These are phyloP conservation scores for Incumbomyces lentus DNA, from an alignment of 2,329 filamentous ascomycete species.

Conservation along the genomic window DNA sequence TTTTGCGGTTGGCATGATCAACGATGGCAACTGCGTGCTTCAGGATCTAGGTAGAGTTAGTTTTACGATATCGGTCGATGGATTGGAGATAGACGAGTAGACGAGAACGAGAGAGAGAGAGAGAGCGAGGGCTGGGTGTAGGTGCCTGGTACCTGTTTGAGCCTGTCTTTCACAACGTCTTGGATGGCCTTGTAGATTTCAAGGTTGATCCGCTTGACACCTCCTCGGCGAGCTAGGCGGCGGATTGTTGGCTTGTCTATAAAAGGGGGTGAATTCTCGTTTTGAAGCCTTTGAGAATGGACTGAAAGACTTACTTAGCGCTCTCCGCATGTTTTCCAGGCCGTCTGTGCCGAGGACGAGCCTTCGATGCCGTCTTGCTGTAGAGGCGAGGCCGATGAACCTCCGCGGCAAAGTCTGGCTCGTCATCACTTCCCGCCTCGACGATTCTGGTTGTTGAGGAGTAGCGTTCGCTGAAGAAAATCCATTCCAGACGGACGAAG, in stretches of 20 bases:
- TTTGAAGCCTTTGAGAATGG: not conserved
- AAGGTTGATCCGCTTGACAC: conserved; percentile 23
- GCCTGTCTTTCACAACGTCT: conserved; percentile 13
- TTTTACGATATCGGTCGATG: too few relatives aligned
- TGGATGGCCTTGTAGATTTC: conserved; percentile 25
- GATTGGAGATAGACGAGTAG: too few relatives aligned
- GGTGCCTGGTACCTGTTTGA: conserved; percentile 19
- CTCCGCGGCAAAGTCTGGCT: too few relatives aligned
- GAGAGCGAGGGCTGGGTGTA: not conserved
- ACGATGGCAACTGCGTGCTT: conserved; percentile 19
- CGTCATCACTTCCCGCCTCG: too few relatives aligned
- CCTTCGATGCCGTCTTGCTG: too few relatives aligned
- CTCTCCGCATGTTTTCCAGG: not conserved
- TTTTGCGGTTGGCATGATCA: conserved; percentile 15
- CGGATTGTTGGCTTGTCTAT: conserved; percentile 18
- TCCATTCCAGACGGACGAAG: too few relatives aligned
- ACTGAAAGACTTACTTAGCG: conserved; percentile 1
- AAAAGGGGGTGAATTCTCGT: too few relatives aligned
- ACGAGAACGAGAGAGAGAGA: too few relatives aligned
- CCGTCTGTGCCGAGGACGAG: too few relatives aligned
- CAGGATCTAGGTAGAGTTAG: conserved; percentile 18
- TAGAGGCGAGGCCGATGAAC: too few relatives aligned
- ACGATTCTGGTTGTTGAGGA: too few relatives aligned
- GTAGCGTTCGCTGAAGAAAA: too few relatives aligned
- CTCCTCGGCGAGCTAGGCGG: conserved; percentile 29